Conservation (phyloP, 2,329 filamentous ascomycete genomes). For the Colletotrichum ledebouriae region DNA sequence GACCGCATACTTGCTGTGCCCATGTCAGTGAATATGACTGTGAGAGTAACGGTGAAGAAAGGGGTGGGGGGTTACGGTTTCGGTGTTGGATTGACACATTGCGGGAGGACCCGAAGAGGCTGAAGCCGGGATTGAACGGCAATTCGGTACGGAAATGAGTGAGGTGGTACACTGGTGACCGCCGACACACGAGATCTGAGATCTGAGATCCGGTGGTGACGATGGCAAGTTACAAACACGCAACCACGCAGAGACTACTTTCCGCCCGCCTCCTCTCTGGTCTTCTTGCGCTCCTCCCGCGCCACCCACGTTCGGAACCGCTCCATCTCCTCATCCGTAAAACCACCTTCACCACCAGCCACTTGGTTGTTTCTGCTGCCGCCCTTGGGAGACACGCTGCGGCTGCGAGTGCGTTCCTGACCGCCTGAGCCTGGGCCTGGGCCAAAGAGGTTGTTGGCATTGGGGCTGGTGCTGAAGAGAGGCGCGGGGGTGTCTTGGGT, state of each 20-base stretch:
- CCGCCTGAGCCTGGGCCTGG: not conserved
- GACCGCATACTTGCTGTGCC: conserved; percentile 6
- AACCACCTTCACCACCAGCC: not conserved
- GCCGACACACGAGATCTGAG: not conserved
- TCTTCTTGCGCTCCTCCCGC: conserved; percentile 7
- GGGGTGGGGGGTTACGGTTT: not conserved
- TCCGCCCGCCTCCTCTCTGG: not conserved
- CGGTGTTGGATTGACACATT: conserved; percentile 1
- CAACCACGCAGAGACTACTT: not conserved
- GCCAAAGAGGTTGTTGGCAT: no score
- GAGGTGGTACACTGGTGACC: not conserved
- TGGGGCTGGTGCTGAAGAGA: not conserved
- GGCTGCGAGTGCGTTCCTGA: not conserved
- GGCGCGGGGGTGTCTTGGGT: not conserved
- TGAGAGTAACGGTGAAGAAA: not conserved
- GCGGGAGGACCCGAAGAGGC: not conserved
- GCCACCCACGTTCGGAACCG: conserved; percentile 1
- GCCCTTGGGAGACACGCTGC: conserved; percentile 6
- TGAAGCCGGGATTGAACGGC: not conserved
- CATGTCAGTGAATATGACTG: not conserved
- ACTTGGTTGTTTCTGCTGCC: not conserved
- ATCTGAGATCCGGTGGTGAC: conserved; percentile 1
- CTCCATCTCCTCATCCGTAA: not conserved
- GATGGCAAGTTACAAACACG: conserved; percentile 3
- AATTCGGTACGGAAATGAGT: not conserved